A percentile compares a stretch with the other conserved stretches of the same genome.
Evolutionary conservation across 345 rosid genomes (phyloP).

Genomic region (Durio zibethinus): DNA sequence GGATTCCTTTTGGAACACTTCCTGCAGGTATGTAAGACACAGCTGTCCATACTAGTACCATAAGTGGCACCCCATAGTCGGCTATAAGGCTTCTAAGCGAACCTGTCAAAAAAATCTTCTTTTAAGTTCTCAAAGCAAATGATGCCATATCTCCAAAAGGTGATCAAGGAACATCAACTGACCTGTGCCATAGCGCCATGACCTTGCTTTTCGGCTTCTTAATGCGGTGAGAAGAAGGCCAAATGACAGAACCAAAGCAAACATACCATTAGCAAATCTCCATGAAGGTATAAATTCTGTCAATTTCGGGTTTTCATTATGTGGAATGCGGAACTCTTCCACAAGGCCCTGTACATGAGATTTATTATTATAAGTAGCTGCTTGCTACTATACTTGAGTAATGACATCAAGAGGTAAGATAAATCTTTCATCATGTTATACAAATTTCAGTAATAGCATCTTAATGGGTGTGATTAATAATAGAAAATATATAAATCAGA

Average conservation of each 20-base stretch:
- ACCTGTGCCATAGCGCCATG: constrained; percentile 97
- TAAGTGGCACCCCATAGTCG: constrained; percentile 92
- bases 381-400: background rate
- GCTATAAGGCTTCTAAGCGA: constrained; percentile 85
- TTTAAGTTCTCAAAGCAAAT: constrained; percentile 12
- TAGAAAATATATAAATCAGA: background rate
- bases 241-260: constrained; percentile 82
- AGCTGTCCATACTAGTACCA: constrained; percentile 95
- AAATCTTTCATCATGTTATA: background rate
- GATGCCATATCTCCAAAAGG: background rate
- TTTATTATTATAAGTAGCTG: background rate
- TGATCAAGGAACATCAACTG: constrained; percentile 17
- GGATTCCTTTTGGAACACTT: constrained; percentile 82
- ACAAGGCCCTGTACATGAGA: constrained; percentile 59
- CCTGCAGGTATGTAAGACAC: constrained; percentile 74
- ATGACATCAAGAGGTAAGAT: too few relatives aligned
- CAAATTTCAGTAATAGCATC: background rate
- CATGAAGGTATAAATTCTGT: constrained; percentile 64
- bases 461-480: background rate
- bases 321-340: constrained; percentile 80
- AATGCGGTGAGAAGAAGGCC: constrained; percentile 82
- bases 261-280: constrained; percentile 98
- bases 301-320: constrained; percentile 48
- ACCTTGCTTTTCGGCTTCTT: constrained; percentile 84
- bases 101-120: constrained; percentile 41